Evolutionary conservation across 78 protist genomes (phyloP).

Genomic region (Protostelium mycophagum): DNA sequence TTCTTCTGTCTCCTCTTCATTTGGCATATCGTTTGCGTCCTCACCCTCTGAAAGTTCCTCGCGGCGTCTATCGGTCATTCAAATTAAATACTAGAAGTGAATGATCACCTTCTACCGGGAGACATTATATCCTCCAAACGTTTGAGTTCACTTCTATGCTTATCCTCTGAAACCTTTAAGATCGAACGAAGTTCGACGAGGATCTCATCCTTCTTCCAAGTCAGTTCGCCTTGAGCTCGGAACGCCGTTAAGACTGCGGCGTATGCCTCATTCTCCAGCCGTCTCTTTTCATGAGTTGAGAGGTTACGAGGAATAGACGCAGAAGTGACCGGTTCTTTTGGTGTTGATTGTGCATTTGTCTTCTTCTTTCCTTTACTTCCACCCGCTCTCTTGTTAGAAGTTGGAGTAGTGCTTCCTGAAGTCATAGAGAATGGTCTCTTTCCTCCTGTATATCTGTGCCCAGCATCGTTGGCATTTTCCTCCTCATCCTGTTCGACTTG

Average conservation of each 20-base stretch:
- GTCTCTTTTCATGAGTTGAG: not conserved
- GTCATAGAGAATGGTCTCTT: not conserved
- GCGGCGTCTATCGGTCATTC: not conserved
- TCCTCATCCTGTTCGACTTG: not conserved
- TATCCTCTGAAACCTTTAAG: not conserved
- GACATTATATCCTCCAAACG: not conserved
- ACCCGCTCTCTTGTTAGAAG: not conserved
- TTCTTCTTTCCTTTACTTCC: not conserved
- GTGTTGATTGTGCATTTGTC: not conserved
- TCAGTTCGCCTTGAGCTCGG: not conserved
- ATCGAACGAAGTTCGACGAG: not conserved
- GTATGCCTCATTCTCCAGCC: not conserved
- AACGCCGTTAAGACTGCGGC: not conserved
- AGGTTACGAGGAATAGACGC: not conserved
- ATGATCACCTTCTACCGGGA: not conserved
- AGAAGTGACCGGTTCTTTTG: not conserved
- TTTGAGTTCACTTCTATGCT: not conserved
- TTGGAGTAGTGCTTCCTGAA: not conserved
- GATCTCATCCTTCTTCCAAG: not conserved
- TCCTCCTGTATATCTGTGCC: not conserved
- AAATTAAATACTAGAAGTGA: not conserved
- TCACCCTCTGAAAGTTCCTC: not conserved
- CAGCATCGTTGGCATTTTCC: not conserved
- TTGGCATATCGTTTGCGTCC: not conserved
- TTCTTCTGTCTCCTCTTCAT: not conserved